Conservation (phyloP, 352 stramenopile genomes). For the Globisporangium heterothallicum region DNA sequence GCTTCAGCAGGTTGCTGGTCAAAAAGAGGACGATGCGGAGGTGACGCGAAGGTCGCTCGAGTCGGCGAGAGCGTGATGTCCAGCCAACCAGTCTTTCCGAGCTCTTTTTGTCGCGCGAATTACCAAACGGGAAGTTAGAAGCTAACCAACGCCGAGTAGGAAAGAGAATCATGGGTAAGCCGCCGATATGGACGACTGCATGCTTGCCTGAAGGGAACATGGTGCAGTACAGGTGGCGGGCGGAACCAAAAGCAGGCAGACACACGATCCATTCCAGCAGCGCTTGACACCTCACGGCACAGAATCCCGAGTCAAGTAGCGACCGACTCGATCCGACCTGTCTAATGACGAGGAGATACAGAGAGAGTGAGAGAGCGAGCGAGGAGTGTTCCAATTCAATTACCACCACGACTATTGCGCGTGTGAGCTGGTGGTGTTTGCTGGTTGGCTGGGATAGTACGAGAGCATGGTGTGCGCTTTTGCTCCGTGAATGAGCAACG, state of each 20-base stretch:
- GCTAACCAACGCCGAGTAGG: slow-evolving; percentile 38
- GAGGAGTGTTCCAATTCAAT: no score
- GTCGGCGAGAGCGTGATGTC: slow-evolving; percentile 21
- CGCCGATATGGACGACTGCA: background rate
- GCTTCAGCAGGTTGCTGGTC: background rate
- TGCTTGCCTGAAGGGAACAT: background rate
- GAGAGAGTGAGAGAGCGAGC: no score
- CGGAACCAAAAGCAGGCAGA: background rate
- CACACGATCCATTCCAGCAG: background rate
- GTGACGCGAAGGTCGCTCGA: slow-evolving; percentile 26
- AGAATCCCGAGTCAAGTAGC: no score
- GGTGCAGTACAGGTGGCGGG: background rate
- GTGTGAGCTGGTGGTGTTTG: no score
- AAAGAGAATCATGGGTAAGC: slow-evolving; percentile 58
- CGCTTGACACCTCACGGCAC: no score
- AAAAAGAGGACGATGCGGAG: background rate
- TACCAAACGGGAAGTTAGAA: slow-evolving; percentile 69
- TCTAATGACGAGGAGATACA: no score
- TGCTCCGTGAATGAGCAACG: background rate
- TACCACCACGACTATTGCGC: no score
- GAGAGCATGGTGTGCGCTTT: background rate
- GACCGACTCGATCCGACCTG: no score
- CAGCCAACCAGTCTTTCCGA: slow-evolving; percentile 42
- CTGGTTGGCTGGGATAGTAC: no score
- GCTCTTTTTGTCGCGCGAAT: slow-evolving; percentile 23